A percentile compares a stretch with the other conserved stretches of the same genome.
These are phyloP conservation scores for Davidsoniella virescens DNA, from an alignment of 2,329 filamentous ascomycete species.

Conservation along the genomic window DNA sequence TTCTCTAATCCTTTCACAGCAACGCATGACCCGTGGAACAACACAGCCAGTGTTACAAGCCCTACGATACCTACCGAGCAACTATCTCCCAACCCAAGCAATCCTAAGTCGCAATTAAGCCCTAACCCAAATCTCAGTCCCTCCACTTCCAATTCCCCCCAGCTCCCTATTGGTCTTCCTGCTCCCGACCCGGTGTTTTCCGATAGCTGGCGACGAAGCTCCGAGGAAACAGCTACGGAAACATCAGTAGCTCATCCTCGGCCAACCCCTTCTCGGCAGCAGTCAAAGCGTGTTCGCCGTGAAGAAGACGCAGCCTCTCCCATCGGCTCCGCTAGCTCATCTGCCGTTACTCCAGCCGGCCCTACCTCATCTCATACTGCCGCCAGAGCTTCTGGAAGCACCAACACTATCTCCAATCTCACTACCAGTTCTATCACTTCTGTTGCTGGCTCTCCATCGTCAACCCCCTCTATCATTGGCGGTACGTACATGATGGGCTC, in stretches of 20 bases:
- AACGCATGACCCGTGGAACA: background rate
- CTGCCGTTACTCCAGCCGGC: constrained; percentile 1
- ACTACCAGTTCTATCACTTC: background rate
- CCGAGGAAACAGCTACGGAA: background rate
- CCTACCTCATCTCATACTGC: background rate
- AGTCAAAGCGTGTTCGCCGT: constrained; percentile 3
- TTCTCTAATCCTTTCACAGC: background rate
- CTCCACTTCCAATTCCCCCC: background rate
- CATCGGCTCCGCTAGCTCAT: background rate
- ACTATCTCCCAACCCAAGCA: background rate
- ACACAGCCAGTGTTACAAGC: background rate
- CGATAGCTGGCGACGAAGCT: background rate
- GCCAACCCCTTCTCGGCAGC: background rate
- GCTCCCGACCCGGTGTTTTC: constrained; percentile 1
- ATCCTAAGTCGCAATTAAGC: background rate
- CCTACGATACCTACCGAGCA: background rate
- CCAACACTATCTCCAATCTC: background rate
- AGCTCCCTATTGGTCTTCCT: constrained; percentile 4
- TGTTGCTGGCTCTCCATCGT: constrained; percentile 1
- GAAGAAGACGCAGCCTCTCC: background rate
- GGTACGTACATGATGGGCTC: constrained; percentile 11
- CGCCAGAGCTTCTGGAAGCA: background rate
- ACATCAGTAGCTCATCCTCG: background rate
- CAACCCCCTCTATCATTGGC: constrained; percentile 1
- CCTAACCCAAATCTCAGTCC: background rate